Conservation (phyloP, 2,329 filamentous ascomycete species). For the Alternaria viburni region DNA sequence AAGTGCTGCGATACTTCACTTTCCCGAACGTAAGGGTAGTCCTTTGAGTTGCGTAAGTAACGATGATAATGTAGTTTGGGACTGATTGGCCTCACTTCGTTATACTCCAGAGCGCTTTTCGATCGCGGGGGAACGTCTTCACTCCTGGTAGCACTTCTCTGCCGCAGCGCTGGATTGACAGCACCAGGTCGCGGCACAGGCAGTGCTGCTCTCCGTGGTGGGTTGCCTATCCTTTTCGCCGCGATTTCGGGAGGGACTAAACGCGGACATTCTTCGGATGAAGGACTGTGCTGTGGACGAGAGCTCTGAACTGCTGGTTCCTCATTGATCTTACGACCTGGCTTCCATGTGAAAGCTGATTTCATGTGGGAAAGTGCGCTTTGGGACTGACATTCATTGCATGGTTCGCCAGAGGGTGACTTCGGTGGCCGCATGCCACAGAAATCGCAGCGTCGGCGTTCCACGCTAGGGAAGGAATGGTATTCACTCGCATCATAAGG, state of each 20-base stretch:
- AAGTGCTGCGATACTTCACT: slow-evolving; percentile 26
- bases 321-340: neutral
- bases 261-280: slow-evolving; percentile 12
- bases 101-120: neutral
- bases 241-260: slow-evolving; percentile 12
- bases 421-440: slow-evolving; percentile 23
- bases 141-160: no score
- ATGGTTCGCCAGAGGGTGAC: slow-evolving; percentile 13
- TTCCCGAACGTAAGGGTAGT: slow-evolving; percentile 31
- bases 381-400: slow-evolving; percentile 15
- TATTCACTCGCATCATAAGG: slow-evolving; percentile 25
- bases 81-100: slow-evolving; percentile 7
- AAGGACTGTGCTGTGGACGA: neutral
- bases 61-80: slow-evolving; percentile 32
- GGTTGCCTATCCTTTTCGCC: slow-evolving; percentile 18
- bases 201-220: slow-evolving; percentile 12
- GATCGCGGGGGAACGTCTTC: neutral
- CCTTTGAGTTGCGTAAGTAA: slow-evolving; percentile 19
- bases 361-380: slow-evolving; percentile 19
- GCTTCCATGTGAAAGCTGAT: neutral
- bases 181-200: slow-evolving; percentile 4
- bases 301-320: neutral
- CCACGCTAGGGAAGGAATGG: slow-evolving; percentile 27
- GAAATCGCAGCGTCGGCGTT: slow-evolving; percentile 17
- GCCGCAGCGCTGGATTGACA: neutral